phyloP scores from a whole-genome alignment of 139 green algal species.

The Tetraselmis striata region DNA sequence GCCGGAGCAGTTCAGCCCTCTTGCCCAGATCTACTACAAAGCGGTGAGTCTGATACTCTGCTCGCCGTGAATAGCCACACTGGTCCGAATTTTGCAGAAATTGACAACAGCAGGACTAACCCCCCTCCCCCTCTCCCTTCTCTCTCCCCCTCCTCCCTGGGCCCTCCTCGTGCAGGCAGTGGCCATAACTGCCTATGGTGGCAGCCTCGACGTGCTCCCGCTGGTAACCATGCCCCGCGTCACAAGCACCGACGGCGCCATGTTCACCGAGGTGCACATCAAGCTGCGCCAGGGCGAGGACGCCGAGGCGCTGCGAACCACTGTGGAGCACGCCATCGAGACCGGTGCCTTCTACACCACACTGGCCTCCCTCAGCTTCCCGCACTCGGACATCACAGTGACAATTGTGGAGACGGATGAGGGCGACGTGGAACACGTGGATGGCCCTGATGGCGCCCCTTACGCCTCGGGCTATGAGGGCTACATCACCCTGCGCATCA shows the following conservation, averaged over 20 bases:
- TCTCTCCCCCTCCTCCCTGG: too few relatives aligned
- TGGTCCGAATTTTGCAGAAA: too few relatives aligned
- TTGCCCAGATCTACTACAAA: not conserved
- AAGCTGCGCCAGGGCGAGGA: not conserved
- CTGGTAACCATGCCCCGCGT: not conserved
- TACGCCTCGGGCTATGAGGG: not conserved
- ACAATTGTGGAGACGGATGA: not conserved
- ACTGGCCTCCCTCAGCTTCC: not conserved
- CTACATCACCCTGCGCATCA: not conserved
- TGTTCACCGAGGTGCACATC: not conserved
- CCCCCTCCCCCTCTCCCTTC: too few relatives aligned
- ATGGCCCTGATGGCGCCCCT: not conserved
- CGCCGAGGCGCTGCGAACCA: not conserved
- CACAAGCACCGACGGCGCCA: not conserved
- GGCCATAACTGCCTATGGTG: not conserved
- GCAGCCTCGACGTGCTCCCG: not conserved
- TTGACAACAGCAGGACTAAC: too few relatives aligned
- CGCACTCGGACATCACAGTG: not conserved
- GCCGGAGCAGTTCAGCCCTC: not conserved
- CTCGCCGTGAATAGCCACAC: too few relatives aligned
- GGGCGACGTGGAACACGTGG: not conserved
- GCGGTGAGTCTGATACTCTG: too few relatives aligned
- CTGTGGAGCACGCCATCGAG: not conserved
- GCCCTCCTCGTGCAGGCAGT: not conserved
- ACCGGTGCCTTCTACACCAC: not conserved